phyloP scores from a whole-genome alignment of 164 flowering plant genomes.

The Sextonia rubra region DNA sequence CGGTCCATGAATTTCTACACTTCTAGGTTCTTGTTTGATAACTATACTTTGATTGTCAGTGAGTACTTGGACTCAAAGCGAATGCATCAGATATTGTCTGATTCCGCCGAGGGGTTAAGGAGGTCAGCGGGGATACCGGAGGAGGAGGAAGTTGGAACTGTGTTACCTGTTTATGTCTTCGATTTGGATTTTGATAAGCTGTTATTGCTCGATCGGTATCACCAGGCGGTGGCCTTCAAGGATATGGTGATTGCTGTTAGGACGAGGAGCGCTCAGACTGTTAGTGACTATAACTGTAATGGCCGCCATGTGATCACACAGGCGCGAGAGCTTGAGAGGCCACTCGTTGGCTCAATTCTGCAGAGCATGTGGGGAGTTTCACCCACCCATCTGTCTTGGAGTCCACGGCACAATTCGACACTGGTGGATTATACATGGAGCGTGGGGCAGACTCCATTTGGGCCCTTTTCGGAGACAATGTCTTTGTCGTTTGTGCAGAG shows the following conservation, averaged over 20 bases:
- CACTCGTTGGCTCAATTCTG: conserved; percentile 79
- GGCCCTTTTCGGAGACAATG: conserved; percentile 78
- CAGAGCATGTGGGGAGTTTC: conserved; percentile 99
- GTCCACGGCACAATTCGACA: conserved; percentile 71
- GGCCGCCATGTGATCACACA: conserved; percentile 86
- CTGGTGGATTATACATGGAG: conserved; percentile 97
- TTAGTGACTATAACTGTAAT: conserved; percentile 94
- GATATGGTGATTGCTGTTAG: conserved; percentile 97
- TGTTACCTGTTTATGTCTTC: conserved; percentile 89
- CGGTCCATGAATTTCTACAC: conserved; percentile 69
- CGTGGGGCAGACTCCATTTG: conserved; percentile 95
- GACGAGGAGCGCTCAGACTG: conserved; percentile 80
- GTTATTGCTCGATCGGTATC: conserved; percentile 84
- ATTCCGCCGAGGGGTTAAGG: conserved; percentile 67
- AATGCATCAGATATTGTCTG: conserved; percentile 74
- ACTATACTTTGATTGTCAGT: conserved; percentile 87
- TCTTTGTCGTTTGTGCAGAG: conserved; percentile 87
- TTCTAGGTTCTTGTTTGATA: conserved; percentile 92
- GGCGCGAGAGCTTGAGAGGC: conserved; percentile 80
- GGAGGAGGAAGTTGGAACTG: conserved; percentile 69
- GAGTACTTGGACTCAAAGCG: conserved; percentile 96
- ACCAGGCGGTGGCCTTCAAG: conserved; percentile 83
- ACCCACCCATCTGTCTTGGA: conserved; percentile 91
- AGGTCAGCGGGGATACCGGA: conserved; percentile 44
- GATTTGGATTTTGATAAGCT: conserved; percentile 65